A percentile compares a stretch with the other conserved stretches of the same genome.
These are phyloP conservation scores for Arachnomyces sp. DNA, from an alignment of 2,329 filamentous ascomycete genomes.

Conservation along the genomic window DNA sequence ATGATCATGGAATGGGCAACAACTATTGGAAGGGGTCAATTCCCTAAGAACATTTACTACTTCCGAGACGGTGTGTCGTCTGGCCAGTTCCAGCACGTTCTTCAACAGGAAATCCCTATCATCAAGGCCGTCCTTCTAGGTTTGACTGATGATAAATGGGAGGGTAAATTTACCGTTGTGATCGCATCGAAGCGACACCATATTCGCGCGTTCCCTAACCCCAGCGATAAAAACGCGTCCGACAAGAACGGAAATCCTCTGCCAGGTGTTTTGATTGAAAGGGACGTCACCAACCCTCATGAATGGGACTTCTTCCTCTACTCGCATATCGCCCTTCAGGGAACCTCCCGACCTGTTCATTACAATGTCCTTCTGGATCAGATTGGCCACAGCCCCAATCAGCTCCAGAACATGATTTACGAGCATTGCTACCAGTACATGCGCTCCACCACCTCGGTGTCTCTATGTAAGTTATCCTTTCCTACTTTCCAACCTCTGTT, in stretches of 20 bases:
- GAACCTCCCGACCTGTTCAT: constrained; percentile 84
- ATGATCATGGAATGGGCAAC: constrained; percentile 60
- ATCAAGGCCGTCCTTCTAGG: constrained; percentile 57
- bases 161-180: constrained; percentile 72
- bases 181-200: constrained; percentile 92
- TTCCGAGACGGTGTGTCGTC: constrained; percentile 90
- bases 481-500: background rate
- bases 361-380: constrained; percentile 89
- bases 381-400: constrained; percentile 56
- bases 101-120: constrained; percentile 67
- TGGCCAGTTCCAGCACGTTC: constrained; percentile 72
- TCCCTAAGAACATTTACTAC: constrained; percentile 74
- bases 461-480: constrained; percentile 45
- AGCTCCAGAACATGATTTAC: constrained; percentile 82
- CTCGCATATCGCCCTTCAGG: constrained; percentile 76
- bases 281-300: constrained; percentile 81
- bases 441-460: constrained; percentile 86
- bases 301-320: constrained; percentile 81
- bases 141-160: constrained; percentile 25
- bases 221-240: constrained; percentile 38
- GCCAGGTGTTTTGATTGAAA: constrained; percentile 81
- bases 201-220: constrained; percentile 78
- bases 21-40: constrained; percentile 44
- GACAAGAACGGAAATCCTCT: constrained; percentile 77
- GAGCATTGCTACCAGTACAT: constrained; percentile 92